phyloP scores from a whole-genome alignment of 2,329 filamentous ascomycete genomes.

The Stachybotrys echinatus region DNA sequence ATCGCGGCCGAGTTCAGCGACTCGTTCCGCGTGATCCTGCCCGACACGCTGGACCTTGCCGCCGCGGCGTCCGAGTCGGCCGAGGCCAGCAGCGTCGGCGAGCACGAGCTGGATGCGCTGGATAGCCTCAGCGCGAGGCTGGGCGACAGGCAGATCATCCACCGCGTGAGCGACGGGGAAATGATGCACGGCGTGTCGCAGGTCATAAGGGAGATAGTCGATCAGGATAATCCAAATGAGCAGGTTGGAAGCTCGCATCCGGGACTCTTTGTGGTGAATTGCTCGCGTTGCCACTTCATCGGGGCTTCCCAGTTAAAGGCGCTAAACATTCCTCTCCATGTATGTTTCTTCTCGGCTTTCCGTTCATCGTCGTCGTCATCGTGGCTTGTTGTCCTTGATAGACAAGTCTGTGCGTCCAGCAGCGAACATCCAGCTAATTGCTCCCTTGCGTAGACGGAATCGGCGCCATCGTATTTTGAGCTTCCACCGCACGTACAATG shows the following conservation, averaged over 20 bases:
- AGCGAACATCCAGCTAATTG: background rate
- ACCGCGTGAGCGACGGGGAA: conserved; percentile 33
- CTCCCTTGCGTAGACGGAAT: background rate
- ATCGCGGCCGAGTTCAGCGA: conserved; percentile 27
- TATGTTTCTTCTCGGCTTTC: background rate
- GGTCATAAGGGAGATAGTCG: conserved; percentile 25
- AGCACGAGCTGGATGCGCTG: conserved; percentile 28
- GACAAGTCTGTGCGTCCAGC: too few relatives aligned
- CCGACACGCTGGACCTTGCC: conserved; percentile 25
- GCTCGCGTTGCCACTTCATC: conserved; percentile 26
- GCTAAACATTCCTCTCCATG: conserved; percentile 12
- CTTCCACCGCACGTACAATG: conserved; percentile 24
- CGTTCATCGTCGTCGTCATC: background rate
- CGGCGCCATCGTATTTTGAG: background rate
- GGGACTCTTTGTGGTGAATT: conserved; percentile 29
- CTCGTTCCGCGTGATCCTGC: conserved; percentile 29
- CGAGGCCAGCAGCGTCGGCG: conserved; percentile 16
- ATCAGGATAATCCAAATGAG: conserved; percentile 25
- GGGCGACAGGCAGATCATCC: conserved; percentile 25
- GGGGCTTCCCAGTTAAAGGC: conserved; percentile 27
- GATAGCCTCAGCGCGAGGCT: conserved; percentile 27
- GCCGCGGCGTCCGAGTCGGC: conserved; percentile 1
- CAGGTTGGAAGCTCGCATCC: conserved; percentile 20
- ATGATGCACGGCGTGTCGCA: conserved; percentile 27
- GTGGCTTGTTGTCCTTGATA: too few relatives aligned